phyloP scores from a whole-genome alignment of 306 rosid species.

The Cucurbita maxima region DNA sequence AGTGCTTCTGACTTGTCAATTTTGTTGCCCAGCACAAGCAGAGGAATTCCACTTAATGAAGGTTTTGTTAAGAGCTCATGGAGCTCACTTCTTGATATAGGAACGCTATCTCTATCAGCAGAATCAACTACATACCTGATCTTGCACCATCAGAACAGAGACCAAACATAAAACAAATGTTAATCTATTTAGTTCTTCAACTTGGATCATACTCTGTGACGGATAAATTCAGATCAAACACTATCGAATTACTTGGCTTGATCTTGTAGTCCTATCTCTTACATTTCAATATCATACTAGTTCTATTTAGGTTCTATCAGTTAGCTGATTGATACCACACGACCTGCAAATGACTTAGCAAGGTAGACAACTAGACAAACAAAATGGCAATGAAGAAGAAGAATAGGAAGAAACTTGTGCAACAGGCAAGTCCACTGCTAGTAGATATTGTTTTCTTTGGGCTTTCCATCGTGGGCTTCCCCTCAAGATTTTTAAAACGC shows the following conservation, averaged over 20 bases:
- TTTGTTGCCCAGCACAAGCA: constrained; percentile 87
- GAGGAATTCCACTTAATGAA: constrained; percentile 56
- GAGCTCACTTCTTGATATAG: constrained; percentile 72
- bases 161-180: neutral
- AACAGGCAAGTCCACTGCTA: too few relatives aligned
- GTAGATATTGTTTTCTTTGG: too few relatives aligned
- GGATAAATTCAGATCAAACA: neutral
- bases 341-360: neutral
- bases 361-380: neutral
- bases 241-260: too few relatives aligned
- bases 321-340: neutral
- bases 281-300: too few relatives aligned
- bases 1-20: constrained; percentile 91
- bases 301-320: too few relatives aligned
- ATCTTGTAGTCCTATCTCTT: too few relatives aligned
- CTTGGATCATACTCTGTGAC: neutral
- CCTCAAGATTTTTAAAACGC: too few relatives aligned
- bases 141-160: constrained; percentile 13
- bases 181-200: neutral
- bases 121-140: constrained; percentile 81
- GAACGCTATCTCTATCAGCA: constrained; percentile 86
- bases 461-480: too few relatives aligned
- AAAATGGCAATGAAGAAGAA: too few relatives aligned
- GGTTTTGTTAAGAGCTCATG: constrained; percentile 71
- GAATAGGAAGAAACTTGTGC: too few relatives aligned